phyloP scores from a whole-genome alignment of 768 basidiomycete species.

The Naganishia randhawae region DNA sequence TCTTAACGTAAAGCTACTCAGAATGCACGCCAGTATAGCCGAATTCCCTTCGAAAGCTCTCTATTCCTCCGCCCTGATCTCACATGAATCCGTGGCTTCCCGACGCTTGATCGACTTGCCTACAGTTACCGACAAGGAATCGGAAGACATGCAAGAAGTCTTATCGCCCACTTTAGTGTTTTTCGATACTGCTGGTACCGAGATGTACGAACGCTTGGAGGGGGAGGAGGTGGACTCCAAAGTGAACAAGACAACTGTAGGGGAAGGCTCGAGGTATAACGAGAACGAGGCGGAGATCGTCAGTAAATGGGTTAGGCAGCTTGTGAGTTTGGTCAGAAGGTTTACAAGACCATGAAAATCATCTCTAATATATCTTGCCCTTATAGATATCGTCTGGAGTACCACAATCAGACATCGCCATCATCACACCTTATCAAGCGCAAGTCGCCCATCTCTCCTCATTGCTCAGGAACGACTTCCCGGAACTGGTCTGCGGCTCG shows the following conservation, averaged over 20 bases:
- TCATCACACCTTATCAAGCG: slow-evolving; percentile 92
- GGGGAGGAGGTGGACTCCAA: slow-evolving; percentile 58
- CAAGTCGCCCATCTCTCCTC: slow-evolving; percentile 82
- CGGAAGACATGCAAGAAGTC: slow-evolving; percentile 66
- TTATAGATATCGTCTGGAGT: slow-evolving; percentile 62
- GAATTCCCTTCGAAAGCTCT: slow-evolving; percentile 78
- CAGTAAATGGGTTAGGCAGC: slow-evolving; percentile 70
- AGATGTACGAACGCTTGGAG: slow-evolving; percentile 73
- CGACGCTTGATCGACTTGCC: slow-evolving; percentile 72
- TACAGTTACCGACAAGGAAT: slow-evolving; percentile 53
- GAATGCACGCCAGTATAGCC: slow-evolving; percentile 85
- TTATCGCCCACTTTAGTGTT: slow-evolving; percentile 79
- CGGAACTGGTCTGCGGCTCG: slow-evolving; percentile 78
- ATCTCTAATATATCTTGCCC: neutral
- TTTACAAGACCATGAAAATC: neutral
- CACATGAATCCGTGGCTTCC: slow-evolving; percentile 66
- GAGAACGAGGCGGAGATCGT: slow-evolving; percentile 91
- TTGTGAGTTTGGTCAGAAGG: slow-evolving; percentile 56
- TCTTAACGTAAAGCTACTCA: slow-evolving; percentile 41
- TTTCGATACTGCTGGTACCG: slow-evolving; percentile 89
- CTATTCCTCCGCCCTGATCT: slow-evolving; percentile 67
- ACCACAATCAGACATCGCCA: slow-evolving; percentile 67
- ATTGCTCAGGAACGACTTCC: slow-evolving; percentile 61
- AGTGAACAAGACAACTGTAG: slow-evolving; percentile 23
- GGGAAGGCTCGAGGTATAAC: slow-evolving; percentile 82